phyloP scores from a whole-genome alignment of 345 rosid species.

The Kandelia obovata region DNA sequence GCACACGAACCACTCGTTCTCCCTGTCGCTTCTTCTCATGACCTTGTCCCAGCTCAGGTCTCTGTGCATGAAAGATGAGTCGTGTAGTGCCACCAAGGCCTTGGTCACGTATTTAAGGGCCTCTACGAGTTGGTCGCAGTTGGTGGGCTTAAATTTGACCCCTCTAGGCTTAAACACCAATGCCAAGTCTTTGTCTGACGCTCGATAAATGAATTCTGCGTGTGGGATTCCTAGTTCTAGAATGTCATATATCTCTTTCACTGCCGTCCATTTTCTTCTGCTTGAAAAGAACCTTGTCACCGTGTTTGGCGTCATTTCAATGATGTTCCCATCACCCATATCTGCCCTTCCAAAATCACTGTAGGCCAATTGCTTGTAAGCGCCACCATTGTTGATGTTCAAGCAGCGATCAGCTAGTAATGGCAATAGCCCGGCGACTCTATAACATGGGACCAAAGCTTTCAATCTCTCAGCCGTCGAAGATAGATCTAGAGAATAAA shows the following conservation, averaged over 20 bases:
- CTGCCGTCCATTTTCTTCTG: slow-evolving; percentile 61
- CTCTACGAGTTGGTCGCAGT: slow-evolving; percentile 67
- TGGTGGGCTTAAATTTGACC: slow-evolving; percentile 50
- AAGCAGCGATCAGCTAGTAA: slow-evolving; percentile 66
- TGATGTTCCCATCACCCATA: slow-evolving; percentile 38
- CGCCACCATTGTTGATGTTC: slow-evolving; percentile 25
- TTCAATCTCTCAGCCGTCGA: slow-evolving; percentile 60
- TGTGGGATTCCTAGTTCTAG: slow-evolving; percentile 83
- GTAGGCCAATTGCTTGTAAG: slow-evolving; percentile 36
- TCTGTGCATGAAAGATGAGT: slow-evolving; percentile 92
- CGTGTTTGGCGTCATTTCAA: slow-evolving; percentile 74
- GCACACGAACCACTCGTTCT: slow-evolving; percentile 71
- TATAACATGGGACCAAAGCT: slow-evolving; percentile 78
- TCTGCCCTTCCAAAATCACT: slow-evolving; percentile 75
- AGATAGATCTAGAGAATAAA: slow-evolving; percentile 61
- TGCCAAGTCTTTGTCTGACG: slow-evolving; percentile 54
- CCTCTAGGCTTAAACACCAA: slow-evolving; percentile 84
- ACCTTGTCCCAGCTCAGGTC: slow-evolving; percentile 90
- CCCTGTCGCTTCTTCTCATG: slow-evolving; percentile 45
- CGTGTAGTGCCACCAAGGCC: slow-evolving; percentile 84
- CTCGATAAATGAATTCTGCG: slow-evolving; percentile 48
- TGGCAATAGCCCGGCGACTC: slow-evolving; percentile 70
- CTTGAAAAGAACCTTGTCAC: slow-evolving; percentile 51
- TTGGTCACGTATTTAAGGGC: slow-evolving; percentile 82
- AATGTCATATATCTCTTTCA: slow-evolving; percentile 72